Conservation (phyloP, 345 rosid species). For the Corchorus capsularis region DNA sequence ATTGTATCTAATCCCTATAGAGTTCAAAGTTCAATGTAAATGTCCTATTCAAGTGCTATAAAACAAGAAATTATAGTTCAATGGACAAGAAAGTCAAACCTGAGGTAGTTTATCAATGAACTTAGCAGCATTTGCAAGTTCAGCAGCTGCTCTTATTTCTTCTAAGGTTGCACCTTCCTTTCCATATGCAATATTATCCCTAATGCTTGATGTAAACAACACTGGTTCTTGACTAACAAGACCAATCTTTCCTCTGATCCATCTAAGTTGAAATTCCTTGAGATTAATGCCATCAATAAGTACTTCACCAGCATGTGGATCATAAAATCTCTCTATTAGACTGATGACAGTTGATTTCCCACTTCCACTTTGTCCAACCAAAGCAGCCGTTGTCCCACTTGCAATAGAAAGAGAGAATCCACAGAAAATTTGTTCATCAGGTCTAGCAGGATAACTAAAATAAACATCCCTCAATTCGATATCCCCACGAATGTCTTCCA, state of each 20-base stretch:
- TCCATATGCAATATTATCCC: constrained; percentile 73
- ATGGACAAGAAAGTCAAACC: constrained; percentile 25
- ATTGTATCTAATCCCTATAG: constrained; percentile 72
- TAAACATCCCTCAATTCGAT: constrained; percentile 63
- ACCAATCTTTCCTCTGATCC: constrained; percentile 77
- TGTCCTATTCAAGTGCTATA: neutral
- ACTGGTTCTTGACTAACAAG: constrained; percentile 89
- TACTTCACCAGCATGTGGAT: constrained; percentile 69
- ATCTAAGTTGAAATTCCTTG: constrained; percentile 68
- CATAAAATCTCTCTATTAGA: constrained; percentile 80
- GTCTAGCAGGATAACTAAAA: constrained; percentile 82
- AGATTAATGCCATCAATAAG: constrained; percentile 67
- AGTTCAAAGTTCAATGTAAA: neutral
- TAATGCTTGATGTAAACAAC: constrained; percentile 65
- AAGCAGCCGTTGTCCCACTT: constrained; percentile 67
- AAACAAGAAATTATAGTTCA: neutral
- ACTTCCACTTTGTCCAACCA: constrained; percentile 91
- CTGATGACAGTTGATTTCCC: constrained; percentile 85
- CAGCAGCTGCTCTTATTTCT: constrained; percentile 68
- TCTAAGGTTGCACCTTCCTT: constrained; percentile 72
- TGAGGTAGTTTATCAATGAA: constrained; percentile 78
- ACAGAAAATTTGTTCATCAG: constrained; percentile 60
- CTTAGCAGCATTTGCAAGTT: constrained; percentile 76
- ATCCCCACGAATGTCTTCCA: constrained; percentile 67
- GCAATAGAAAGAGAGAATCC: constrained; percentile 71